A percentile compares a stretch with the other conserved stretches of the same genome.
Evolutionary conservation across 805 yeast genomes (phyloP).

Genomic region (Yarrowia yakushimensis): DNA sequence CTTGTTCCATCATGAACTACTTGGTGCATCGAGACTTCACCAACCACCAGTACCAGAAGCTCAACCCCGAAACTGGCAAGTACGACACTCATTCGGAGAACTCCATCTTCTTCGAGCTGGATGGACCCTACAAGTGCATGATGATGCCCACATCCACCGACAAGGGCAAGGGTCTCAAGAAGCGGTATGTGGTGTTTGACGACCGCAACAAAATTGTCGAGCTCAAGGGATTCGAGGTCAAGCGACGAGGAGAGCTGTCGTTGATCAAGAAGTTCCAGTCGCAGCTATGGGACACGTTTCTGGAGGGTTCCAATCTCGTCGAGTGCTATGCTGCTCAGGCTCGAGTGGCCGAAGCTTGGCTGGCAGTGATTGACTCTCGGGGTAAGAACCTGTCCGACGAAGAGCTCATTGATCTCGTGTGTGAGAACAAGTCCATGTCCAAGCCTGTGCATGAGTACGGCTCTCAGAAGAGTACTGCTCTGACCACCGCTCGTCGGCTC

Average conservation of each 20-base stretch:
- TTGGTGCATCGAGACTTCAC: slow-evolving; percentile 88
- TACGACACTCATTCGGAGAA: slow-evolving; percentile 83
- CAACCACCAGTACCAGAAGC: slow-evolving; percentile 88
- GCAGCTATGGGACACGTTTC: slow-evolving; percentile 84
- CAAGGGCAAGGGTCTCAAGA: slow-evolving; percentile 94
- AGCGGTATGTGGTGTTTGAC: slow-evolving; percentile 95
- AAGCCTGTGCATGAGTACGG: slow-evolving; percentile 86
- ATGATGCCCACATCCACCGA: slow-evolving; percentile 94
- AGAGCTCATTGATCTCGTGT: slow-evolving; percentile 88
- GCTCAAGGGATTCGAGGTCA: slow-evolving; percentile 92
- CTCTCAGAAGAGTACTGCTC: slow-evolving; percentile 86
- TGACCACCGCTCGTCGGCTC: slow-evolving; percentile 87
- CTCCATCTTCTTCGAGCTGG: slow-evolving; percentile 95
- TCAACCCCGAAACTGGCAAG: slow-evolving; percentile 64
- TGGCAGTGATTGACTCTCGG: slow-evolving; percentile 83
- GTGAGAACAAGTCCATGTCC: slow-evolving; percentile 95
- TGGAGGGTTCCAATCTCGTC: slow-evolving; percentile 77
- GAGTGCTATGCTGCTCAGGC: slow-evolving; percentile 88
- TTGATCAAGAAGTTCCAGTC: slow-evolving; percentile 92
- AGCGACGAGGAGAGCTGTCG: slow-evolving; percentile 93
- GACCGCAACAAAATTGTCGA: slow-evolving; percentile 93
- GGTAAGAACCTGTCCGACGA: slow-evolving; percentile 89
- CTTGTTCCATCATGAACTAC: slow-evolving; percentile 94
- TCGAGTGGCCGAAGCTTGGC: slow-evolving; percentile 89
- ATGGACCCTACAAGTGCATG: slow-evolving; percentile 98